Base-by-base conservation (phyloP, 768 basidiomycete genomes). In the Astraeus odoratus region DNA sequence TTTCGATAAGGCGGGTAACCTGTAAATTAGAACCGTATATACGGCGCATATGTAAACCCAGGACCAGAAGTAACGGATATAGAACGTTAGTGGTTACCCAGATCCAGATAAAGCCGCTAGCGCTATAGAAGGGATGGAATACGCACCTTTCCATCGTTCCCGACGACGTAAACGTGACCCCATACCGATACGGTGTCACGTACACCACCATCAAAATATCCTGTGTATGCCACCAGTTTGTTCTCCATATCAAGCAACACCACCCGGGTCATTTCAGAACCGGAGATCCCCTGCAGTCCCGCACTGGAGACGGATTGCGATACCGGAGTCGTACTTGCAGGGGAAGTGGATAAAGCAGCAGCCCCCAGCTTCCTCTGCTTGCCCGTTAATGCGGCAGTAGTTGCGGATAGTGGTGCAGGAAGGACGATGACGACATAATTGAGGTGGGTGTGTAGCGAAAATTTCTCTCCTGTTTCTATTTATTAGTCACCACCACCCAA, bases 171-270 rank as follows among this genome's bases (percentile, higher is more conserved):
- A 4, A 94, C 74, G 36, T 80, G 73, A 0, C 83, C 86, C 84
- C 86, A 91, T 35, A 81, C 81, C 8, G 81, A 86, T 40, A 96
- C 73, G 1, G 96, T 74, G 36, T 87, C 84, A 35, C 87, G 69
- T 3, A 98, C 86, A 4, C 93, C 93, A 45, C 85, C 80, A 18
- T 78, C 76, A 55, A 93, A 91, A 2, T 84, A 76, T 5, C 82
- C 85, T 0, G 82, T 79, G 57, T 89, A 93, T 5, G 88, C 86
- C 13, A 95, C 76, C 42, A 93, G 75, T 67, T 93, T 92, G 66
- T 94, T 96, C 57, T 90, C 88, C 29, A 85, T 78, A 58, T 99
- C 94, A 52, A 97, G 85, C 1, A 98, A 77, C 0, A 84, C 86
- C 33, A 98, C 78, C 50, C 81, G 85, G 10, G 81, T 79, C 30